These are phyloP conservation scores for Harringtonia lauricola DNA, from an alignment of 2,329 filamentous ascomycete genomes.

Conservation along the genomic window DNA sequence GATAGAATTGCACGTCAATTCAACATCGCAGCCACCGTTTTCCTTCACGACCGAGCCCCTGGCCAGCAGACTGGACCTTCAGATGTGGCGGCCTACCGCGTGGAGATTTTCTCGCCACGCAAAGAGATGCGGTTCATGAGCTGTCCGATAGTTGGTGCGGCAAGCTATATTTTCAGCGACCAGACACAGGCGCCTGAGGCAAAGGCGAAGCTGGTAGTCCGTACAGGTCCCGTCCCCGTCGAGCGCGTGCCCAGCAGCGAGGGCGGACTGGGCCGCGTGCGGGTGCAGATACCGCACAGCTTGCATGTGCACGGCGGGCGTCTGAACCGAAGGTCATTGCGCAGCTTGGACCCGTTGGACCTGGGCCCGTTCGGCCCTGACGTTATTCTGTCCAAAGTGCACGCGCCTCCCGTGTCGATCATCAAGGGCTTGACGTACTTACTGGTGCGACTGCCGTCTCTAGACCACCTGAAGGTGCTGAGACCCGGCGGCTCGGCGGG, in stretches of 20 bases:
- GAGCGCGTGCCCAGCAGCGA: constrained; percentile 14
- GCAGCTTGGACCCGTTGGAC: constrained; percentile 16
- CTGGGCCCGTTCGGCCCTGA: constrained; percentile 16
- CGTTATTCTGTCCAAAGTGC: constrained; percentile 25
- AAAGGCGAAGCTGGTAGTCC: too few relatives aligned
- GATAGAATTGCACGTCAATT: constrained; percentile 50
- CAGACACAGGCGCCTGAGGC: constrained; percentile 27
- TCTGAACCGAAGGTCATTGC: constrained; percentile 23
- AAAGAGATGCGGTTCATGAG: constrained; percentile 50
- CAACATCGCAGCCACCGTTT: constrained; percentile 54
- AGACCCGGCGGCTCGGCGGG: constrained; percentile 17
- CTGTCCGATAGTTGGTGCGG: constrained; percentile 49
- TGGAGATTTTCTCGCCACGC: constrained; percentile 48
- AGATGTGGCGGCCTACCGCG: constrained; percentile 22
- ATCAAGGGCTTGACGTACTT: constrained; percentile 66
- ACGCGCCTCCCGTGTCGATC: constrained; percentile 45
- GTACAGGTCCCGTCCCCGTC: constrained; percentile 43
- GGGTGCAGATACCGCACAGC: constrained; percentile 56
- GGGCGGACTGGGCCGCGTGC: constrained; percentile 30
- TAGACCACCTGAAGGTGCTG: constrained; percentile 43
- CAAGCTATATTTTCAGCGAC: constrained; percentile 33
- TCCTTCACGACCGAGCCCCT: constrained; percentile 48
- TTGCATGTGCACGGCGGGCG: constrained; percentile 45
- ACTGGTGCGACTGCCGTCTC: constrained; percentile 48
- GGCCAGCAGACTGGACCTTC: too few relatives aligned